A percentile compares a stretch with the other conserved stretches of the same genome.
These are phyloP conservation scores for Populus trichocarpa DNA, from an alignment of 441 rosid genomes.

Conservation along the genomic window DNA sequence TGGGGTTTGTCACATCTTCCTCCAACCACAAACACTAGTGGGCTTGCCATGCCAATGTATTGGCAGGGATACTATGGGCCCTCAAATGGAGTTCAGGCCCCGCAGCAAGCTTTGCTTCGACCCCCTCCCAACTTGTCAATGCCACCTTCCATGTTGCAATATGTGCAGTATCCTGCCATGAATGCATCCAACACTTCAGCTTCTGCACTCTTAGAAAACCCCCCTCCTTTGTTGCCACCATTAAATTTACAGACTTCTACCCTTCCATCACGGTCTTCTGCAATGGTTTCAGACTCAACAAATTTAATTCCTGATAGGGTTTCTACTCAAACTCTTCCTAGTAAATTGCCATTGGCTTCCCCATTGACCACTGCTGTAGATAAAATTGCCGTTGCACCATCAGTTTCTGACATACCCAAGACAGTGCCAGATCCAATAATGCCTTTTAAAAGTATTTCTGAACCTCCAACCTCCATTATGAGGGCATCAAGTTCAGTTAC, in stretches of 20 bases:
- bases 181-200: constrained; percentile 22
- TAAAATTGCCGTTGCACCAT: constrained; percentile 9
- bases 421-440: constrained; percentile 14
- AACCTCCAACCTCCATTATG: not conserved
- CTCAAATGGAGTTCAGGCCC: constrained; percentile 59
- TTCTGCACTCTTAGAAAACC: not conserved
- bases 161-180: constrained; percentile 57
- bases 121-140: constrained; percentile 62
- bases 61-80: constrained; percentile 78
- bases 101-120: constrained; percentile 64
- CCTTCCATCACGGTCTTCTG: not conserved
- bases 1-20: constrained; percentile 54
- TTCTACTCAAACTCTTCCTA: constrained; percentile 25
- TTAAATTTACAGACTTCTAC: not conserved
- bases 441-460: constrained; percentile 28
- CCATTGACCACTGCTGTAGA: constrained; percentile 22
- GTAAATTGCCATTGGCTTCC: constrained; percentile 24
- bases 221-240: constrained; percentile 4
- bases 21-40: constrained; percentile 42
- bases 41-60: constrained; percentile 64
- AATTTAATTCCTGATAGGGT: constrained; percentile 28
- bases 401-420: constrained; percentile 21
- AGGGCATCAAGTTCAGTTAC: constrained; percentile 21
- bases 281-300: not conserved
- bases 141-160: constrained; percentile 50